Evolutionary conservation across 2,329 filamentous ascomycete genomes (phyloP).

Genomic region (Sporothrix inflata): DNA sequence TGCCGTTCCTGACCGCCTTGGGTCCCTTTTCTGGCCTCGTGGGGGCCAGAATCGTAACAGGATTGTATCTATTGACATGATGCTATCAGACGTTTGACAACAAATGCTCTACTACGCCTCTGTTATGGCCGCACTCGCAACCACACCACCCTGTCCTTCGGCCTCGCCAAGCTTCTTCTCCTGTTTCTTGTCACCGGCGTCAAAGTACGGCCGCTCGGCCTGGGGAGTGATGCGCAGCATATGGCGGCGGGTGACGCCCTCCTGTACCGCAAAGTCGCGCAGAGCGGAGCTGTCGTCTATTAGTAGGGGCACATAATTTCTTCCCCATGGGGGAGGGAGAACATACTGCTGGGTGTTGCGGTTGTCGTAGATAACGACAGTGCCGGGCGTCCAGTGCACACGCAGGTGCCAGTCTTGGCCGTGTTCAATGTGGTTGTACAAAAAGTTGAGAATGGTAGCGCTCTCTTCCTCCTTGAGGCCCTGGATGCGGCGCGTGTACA

Average conservation of each 20-base stretch:
- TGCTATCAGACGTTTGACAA: no score
- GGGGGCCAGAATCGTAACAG: no score
- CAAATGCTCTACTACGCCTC: background rate
- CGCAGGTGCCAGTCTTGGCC: constrained; percentile 52
- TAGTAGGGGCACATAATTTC: background rate
- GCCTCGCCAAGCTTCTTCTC: background rate
- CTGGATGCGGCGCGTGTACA: constrained; percentile 72
- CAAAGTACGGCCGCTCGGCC: constrained; percentile 39
- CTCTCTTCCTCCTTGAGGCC: constrained; percentile 68
- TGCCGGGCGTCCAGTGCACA: constrained; percentile 52
- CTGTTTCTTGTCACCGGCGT: background rate
- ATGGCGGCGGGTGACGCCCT: constrained; percentile 33
- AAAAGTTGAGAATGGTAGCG: constrained; percentile 46
- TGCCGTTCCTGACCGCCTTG: no score
- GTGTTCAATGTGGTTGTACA: constrained; percentile 50
- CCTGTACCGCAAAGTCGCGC: constrained; percentile 33
- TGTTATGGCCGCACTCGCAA: background rate
- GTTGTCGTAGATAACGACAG: constrained; percentile 48
- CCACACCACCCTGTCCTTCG: background rate
- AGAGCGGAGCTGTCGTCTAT: constrained; percentile 31
- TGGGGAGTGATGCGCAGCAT: constrained; percentile 42
- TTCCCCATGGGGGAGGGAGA: background rate
- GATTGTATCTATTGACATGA: no score
- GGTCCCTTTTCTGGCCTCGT: no score
- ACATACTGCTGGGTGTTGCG: constrained; percentile 36